Evolutionary conservation across 2,329 filamentous ascomycete genomes (phyloP).

Genomic region (Colletotrichum simmondsii): DNA sequence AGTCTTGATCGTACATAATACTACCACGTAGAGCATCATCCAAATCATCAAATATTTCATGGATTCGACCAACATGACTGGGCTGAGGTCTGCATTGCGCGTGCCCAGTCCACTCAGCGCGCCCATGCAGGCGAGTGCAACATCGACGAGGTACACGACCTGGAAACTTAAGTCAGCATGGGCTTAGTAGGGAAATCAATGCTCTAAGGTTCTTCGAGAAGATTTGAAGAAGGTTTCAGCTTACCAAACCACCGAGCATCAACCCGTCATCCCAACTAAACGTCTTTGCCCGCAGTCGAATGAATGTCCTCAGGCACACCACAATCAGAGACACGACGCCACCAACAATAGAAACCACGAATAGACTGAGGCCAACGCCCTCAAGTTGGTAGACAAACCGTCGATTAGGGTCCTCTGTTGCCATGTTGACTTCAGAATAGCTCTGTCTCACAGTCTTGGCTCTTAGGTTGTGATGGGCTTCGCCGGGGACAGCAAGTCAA

Average conservation of each 20-base stretch:
- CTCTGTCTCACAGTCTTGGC: not conserved
- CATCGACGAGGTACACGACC: conserved; percentile 32
- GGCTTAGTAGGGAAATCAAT: fast-evolving
- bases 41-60: conserved; percentile 40
- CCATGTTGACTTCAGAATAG: conserved; percentile 20
- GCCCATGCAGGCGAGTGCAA: conserved; percentile 37
- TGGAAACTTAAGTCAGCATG: not conserved
- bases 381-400: conserved; percentile 28
- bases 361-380: conserved; percentile 32
- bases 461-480: not conserved
- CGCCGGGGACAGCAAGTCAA: not conserved
- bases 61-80: conserved; percentile 22
- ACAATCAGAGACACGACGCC: conserved; percentile 33
- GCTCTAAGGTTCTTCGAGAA: fast-evolving
- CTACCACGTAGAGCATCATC: conserved; percentile 40
- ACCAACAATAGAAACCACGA: conserved; percentile 35
- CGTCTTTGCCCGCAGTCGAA: conserved; percentile 18
- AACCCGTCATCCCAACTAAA: conserved; percentile 35
- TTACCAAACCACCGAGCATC: conserved; percentile 35
- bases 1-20: conserved; percentile 40
- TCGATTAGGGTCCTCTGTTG: conserved; percentile 25
- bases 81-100: conserved; percentile 37
- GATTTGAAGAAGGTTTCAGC: not conserved
- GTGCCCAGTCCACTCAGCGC: conserved; percentile 37
- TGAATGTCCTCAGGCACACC: conserved; percentile 34